phyloP scores from a whole-genome alignment of 2,329 filamentous ascomycete species.

The Corinectria fuckeliana region DNA sequence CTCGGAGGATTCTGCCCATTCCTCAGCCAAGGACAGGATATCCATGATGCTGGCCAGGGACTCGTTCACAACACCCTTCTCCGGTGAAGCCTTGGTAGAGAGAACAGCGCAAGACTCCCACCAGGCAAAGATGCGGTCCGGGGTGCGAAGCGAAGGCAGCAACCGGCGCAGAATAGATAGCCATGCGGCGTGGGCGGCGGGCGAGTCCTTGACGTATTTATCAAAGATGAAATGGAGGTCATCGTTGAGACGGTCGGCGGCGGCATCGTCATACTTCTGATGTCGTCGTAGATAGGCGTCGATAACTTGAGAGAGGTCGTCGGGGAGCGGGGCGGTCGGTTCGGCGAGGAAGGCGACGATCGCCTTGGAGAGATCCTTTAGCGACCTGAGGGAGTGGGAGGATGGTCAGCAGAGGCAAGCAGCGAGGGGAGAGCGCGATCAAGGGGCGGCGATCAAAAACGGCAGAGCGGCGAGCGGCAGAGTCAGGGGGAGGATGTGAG shows the following conservation, averaged over 20 bases:
- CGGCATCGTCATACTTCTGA: slow-evolving; percentile 69
- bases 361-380: slow-evolving; percentile 67
- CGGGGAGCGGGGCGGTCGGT: slow-evolving; percentile 68
- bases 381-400: slow-evolving; percentile 50
- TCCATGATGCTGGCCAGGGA: slow-evolving; percentile 69
- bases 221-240: slow-evolving; percentile 73
- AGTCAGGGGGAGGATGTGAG: slow-evolving; percentile 14
- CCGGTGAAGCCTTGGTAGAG: slow-evolving; percentile 60
- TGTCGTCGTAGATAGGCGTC: slow-evolving; percentile 73
- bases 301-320: slow-evolving; percentile 67
- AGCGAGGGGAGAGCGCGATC: slow-evolving; percentile 17
- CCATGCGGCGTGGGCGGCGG: slow-evolving; percentile 69
- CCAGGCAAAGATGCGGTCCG: slow-evolving; percentile 72
- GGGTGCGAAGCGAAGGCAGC: slow-evolving; percentile 67
- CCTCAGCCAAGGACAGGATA: slow-evolving; percentile 68
- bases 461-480: slow-evolving; percentile 21
- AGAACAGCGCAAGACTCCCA: slow-evolving; percentile 60
- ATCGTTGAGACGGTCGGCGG: slow-evolving; percentile 75
- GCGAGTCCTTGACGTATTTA: slow-evolving; percentile 63
- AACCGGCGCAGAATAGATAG: slow-evolving; percentile 70
- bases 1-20: slow-evolving; percentile 54
- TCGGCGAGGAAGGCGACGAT: slow-evolving; percentile 57
- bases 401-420: slow-evolving; percentile 27
- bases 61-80: slow-evolving; percentile 69
- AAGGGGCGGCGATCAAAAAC: slow-evolving; percentile 22